phyloP scores from a whole-genome alignment of 306 rosid species.

The Cucumis cinereus region DNA sequence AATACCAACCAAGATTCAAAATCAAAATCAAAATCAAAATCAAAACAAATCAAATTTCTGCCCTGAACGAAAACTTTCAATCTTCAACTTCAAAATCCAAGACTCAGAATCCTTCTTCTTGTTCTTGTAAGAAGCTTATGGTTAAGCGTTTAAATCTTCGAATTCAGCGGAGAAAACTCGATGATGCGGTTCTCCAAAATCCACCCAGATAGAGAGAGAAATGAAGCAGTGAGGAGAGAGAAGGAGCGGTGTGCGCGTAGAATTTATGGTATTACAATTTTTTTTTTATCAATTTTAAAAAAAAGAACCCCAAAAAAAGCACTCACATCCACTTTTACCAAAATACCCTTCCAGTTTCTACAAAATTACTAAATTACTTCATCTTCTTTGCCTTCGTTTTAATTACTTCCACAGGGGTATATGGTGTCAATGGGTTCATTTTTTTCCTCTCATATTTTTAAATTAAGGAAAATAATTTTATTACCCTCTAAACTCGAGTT shows the following conservation, averaged over 20 bases:
- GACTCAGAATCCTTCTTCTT: not conserved
- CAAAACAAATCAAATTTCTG: not conserved
- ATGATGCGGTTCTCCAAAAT: constrained; percentile 5
- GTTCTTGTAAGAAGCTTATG: not conserved
- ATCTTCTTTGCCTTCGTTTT: not conserved
- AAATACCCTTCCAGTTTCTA: not conserved
- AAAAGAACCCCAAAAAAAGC: not conserved
- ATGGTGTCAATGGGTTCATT: not conserved
- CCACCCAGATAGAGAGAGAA: constrained; percentile 1
- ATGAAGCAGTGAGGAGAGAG: constrained; percentile 2
- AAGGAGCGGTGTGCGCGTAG: not conserved
- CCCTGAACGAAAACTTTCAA: not conserved
- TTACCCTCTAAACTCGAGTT: too few species aligned
- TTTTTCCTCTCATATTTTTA: not conserved
- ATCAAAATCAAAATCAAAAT: not conserved
- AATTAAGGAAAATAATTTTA: too few species aligned
- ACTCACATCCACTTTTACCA: not conserved
- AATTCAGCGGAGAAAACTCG: constrained; percentile 7
- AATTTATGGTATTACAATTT: not conserved
- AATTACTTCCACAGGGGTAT: not conserved
- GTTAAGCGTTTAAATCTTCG: constrained; percentile 2
- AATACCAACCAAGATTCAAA: not conserved
- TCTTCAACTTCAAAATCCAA: not conserved
- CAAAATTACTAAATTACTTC: not conserved
- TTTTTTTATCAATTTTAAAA: not conserved